phyloP scores from a whole-genome alignment of 148 eudicot species.

The Silene latifolia region DNA sequence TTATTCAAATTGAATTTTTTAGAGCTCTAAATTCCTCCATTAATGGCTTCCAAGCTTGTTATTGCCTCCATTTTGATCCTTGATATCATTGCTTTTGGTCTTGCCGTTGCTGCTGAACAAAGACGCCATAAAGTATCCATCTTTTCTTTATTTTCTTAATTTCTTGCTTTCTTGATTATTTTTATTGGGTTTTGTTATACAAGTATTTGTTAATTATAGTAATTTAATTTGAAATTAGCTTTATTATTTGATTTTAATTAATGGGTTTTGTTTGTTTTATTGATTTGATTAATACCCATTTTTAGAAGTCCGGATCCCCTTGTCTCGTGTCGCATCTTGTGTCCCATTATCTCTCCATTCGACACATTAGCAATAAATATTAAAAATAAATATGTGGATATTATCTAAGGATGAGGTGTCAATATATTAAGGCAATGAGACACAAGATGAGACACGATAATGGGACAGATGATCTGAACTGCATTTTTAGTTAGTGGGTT shows the following conservation, averaged over 20 bases:
- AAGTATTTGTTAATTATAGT: background rate
- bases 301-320: too few relatives aligned
- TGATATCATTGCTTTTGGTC: slow-evolving; percentile 67
- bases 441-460: too few relatives aligned
- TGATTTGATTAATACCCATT: background rate
- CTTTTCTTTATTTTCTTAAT: background rate
- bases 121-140: slow-evolving; percentile 53
- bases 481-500: too few relatives aligned
- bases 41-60: slow-evolving; percentile 70
- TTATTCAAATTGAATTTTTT: background rate
- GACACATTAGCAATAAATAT: too few relatives aligned
- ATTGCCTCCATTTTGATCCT: slow-evolving; percentile 39
- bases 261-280: slow-evolving; percentile 9
- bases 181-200: background rate
- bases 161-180: background rate
- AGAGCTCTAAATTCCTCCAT: slow-evolving; percentile 5
- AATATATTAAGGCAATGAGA: too few relatives aligned
- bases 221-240: background rate
- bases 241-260: background rate
- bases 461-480: too few relatives aligned
- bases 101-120: slow-evolving; percentile 84
- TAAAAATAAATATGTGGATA: too few relatives aligned
- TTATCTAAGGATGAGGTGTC: too few relatives aligned
- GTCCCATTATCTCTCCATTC: too few relatives aligned
- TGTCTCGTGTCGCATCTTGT: too few relatives aligned